Evolutionary conservation across 2,329 filamentous ascomycete species (phyloP), one percentile per base, ranked within the genome.

Genomic region (Cladobotryum protrusum): DNA sequence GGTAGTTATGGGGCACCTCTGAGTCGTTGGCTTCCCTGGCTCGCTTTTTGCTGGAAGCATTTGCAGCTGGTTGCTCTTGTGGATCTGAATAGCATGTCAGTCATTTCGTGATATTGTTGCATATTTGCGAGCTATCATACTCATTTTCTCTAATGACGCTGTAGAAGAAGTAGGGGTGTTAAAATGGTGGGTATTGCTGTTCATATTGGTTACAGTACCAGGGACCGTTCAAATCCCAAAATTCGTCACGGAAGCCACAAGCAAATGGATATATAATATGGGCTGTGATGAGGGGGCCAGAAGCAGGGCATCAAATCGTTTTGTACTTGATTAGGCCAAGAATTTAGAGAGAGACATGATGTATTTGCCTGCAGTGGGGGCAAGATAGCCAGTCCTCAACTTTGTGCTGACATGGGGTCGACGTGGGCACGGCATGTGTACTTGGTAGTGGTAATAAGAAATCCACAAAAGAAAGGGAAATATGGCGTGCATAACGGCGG

Each of bases 81-180:
- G 45, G 18, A 49, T 49, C 50, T 52, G 36, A 32, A 37, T 14
- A 32, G 14, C 13, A 42, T 20, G 39, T 51, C 32, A 51, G 49
- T 15, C 19, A 40, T 14, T n/a, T 24, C 12, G 40, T 24, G 40
- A 43, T 24, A n/a, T 12, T 3, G 6, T 29, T 29, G 24, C 7
- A 24, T 24, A 24, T 29, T 29, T 4, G 11, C n/a, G 35, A 37
- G 35, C 7, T 12, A n/a, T 37, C 35, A 37, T 37, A 37, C 35
- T 13, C 35, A 37, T 37, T n/a, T 11, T n/a, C 17, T 37, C 35
- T 7, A 37, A 37, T 37, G 35, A 17, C 8, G 35, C 17, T 17
- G 24, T 29, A 9, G 24, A 37, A 37, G 17, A n/a, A 37, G 17
- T 6, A 17, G 35, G 35, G 35, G 35, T 11, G 17, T 37, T 14